These are phyloP conservation scores for Porosira glacialis DNA, from an alignment of 352 stramenopile genomes.

Conservation along the genomic window DNA sequence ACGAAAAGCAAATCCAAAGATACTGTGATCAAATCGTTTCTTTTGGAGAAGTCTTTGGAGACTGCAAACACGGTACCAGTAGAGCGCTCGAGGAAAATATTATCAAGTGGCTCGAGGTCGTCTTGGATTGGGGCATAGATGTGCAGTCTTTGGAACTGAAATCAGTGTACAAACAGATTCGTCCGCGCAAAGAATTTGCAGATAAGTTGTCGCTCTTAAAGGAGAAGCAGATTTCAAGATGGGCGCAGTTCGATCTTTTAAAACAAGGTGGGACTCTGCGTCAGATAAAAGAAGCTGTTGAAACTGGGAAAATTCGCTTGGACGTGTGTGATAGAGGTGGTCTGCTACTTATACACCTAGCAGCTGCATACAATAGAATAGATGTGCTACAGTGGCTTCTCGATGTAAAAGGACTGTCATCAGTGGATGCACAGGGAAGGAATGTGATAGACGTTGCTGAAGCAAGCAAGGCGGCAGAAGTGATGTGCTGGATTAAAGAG, in stretches of 20 bases:
- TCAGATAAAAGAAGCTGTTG: conserved; percentile 7
- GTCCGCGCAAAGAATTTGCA: background rate
- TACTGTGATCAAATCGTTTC: too few relatives aligned
- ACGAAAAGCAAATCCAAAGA: too few relatives aligned
- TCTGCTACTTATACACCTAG: conserved; percentile 24
- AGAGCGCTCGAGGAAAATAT: background rate
- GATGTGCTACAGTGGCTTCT: conserved; percentile 34
- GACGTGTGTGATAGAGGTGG: conserved; percentile 9
- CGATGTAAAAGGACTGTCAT: conserved; percentile 16
- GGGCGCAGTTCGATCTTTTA: conserved; percentile 30
- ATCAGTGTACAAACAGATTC: background rate
- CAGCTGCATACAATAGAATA: conserved; percentile 20
- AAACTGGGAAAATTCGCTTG: conserved; percentile 5
- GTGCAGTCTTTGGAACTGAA: too few relatives aligned
- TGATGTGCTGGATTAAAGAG: conserved; percentile 20
- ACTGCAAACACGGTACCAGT: background rate
- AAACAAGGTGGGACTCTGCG: conserved; percentile 19
- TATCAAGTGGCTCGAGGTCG: too few relatives aligned
- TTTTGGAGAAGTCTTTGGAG: too few relatives aligned
- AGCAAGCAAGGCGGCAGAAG: conserved; percentile 5
- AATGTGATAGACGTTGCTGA: conserved; percentile 23
- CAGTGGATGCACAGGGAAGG: conserved; percentile 10
- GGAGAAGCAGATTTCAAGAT: conserved; percentile 15
- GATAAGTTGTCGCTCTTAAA: conserved; percentile 3
- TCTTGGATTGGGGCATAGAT: too few relatives aligned